phyloP scores from a whole-genome alignment of 768 basidiomycete species.

The Russula sp. region DNA sequence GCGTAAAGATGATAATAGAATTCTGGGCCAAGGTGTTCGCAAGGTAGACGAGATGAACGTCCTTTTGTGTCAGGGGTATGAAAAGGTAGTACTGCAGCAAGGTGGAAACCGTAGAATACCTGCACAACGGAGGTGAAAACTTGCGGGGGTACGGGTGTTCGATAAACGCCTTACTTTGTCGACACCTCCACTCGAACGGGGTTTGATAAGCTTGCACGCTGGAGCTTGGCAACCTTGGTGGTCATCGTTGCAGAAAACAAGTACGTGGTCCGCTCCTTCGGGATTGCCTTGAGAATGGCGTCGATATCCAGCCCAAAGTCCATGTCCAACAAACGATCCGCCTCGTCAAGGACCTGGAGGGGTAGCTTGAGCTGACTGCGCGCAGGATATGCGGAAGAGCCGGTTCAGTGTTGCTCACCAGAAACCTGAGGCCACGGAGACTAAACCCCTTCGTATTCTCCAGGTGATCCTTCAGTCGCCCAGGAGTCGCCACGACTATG shows the following conservation, averaged over 20 bases:
- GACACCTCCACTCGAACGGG: slow-evolving; percentile 93
- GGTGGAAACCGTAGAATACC: slow-evolving; percentile 95
- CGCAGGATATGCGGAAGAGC: background rate
- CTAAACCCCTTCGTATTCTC: slow-evolving; percentile 98
- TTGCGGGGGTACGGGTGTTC: background rate
- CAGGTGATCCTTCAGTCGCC: slow-evolving; percentile 85
- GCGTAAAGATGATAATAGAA: slow-evolving; percentile 92
- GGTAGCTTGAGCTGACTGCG: background rate
- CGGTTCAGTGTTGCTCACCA: slow-evolving; percentile 45
- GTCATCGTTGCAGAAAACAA: slow-evolving; percentile 99
- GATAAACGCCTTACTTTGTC: slow-evolving; percentile 61
- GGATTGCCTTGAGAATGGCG: slow-evolving; percentile 92
- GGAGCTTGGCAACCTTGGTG: slow-evolving; percentile 93
- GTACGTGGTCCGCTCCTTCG: slow-evolving; percentile 90
- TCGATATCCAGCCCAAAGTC: slow-evolving; percentile 95
- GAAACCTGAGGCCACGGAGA: slow-evolving; percentile 73
- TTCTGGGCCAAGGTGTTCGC: slow-evolving; percentile 85
- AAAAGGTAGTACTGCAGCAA: slow-evolving; percentile 94
- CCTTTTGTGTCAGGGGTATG: slow-evolving; percentile 86
- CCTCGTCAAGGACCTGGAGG: slow-evolving; percentile 89
- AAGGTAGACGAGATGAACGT: slow-evolving; percentile 83
- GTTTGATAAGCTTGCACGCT: slow-evolving; percentile 86
- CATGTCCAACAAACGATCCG: slow-evolving; percentile 91
- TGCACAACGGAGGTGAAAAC: slow-evolving; percentile 27
- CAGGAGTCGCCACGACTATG: slow-evolving; percentile 92